These are phyloP conservation scores for Penicillium paneum DNA, from an alignment of 2,329 filamentous ascomycete species.

Conservation along the genomic window DNA sequence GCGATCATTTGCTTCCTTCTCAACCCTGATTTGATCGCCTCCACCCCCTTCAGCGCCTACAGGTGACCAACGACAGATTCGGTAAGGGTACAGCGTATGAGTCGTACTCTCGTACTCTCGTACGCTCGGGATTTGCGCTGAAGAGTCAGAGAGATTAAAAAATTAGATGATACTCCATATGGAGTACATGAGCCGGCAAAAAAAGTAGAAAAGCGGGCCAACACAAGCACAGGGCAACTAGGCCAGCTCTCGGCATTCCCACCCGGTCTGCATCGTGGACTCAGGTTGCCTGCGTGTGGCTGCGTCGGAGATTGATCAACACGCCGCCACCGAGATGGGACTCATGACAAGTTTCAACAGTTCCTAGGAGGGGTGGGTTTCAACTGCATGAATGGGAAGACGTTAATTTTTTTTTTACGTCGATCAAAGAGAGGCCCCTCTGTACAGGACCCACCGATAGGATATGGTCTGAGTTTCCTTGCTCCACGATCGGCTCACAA, in stretches of 20 bases:
- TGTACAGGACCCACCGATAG: conserved; percentile 9
- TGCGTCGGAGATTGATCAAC: conserved; percentile 17
- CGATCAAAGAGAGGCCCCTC: conserved; percentile 14
- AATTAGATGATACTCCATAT: not conserved
- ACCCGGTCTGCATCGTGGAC: conserved; percentile 21
- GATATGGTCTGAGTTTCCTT: conserved; percentile 13
- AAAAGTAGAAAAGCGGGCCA: conserved; percentile 19
- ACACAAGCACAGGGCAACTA: conserved; percentile 20
- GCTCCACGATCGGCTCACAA: conserved; percentile 9
- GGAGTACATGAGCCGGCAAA: not conserved
- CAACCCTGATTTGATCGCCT: conserved; percentile 10
- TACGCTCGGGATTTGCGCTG: not conserved
- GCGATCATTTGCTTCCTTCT: conserved; percentile 8
- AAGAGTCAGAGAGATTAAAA: not conserved
- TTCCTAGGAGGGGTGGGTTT: not conserved
- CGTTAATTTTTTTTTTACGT: conserved; percentile 7
- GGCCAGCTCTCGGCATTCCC: conserved; percentile 21
- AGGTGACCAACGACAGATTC: conserved; percentile 9
- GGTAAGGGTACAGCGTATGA: conserved; percentile 3
- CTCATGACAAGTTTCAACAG: conserved; percentile 5
- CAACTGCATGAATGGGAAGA: conserved; percentile 10
- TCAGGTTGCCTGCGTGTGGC: conserved; percentile 16
- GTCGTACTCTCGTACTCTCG: not conserved
- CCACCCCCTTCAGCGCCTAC: conserved; percentile 12
- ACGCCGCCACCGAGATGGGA: conserved; percentile 7